phyloP scores from a whole-genome alignment of 108 stramenopile genomes.

The Nitzschia palea region DNA sequence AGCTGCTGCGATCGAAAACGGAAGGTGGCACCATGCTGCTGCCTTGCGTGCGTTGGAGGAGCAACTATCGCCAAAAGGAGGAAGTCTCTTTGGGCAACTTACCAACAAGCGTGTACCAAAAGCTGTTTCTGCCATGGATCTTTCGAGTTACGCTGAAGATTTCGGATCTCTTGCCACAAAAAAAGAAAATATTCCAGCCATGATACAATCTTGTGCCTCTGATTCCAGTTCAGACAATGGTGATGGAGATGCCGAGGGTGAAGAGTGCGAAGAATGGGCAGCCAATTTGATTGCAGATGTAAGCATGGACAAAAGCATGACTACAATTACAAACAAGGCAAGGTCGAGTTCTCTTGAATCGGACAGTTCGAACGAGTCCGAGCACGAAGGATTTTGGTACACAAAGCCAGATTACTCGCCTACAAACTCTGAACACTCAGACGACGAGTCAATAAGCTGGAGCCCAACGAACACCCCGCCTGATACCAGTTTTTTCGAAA shows the following conservation, averaged over 20 bases:
- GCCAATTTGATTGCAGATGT: conserved; percentile 60
- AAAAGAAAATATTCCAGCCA: conserved; percentile 23
- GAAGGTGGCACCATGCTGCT: conserved; percentile 75
- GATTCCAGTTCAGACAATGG: conserved; percentile 64
- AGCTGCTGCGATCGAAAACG: conserved; percentile 69
- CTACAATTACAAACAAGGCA: conserved; percentile 5
- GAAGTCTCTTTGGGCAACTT: conserved; percentile 19
- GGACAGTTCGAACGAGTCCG: conserved; percentile 26
- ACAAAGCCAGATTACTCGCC: conserved; percentile 4
- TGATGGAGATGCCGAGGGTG: conserved; percentile 35
- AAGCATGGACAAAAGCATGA: conserved; percentile 26
- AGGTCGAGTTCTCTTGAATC: conserved; percentile 38
- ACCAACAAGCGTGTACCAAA: conserved; percentile 1
- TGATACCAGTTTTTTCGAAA: neutral
- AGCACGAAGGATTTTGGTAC: conserved; percentile 34
- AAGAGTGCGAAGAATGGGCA: conserved; percentile 84
- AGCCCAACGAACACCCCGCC: conserved; percentile 6
- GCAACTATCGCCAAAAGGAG: conserved; percentile 59
- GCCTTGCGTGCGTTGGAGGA: conserved; percentile 75
- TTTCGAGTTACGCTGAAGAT: conserved; percentile 2
- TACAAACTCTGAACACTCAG: conserved; percentile 19
- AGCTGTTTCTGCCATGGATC: conserved; percentile 22
- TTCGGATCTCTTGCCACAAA: neutral
- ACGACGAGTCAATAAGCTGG: conserved; percentile 37
- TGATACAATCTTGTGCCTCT: conserved; percentile 70